These are phyloP conservation scores for Lepiota venenata DNA, from an alignment of 768 basidiomycete genomes.

Conservation along the genomic window DNA sequence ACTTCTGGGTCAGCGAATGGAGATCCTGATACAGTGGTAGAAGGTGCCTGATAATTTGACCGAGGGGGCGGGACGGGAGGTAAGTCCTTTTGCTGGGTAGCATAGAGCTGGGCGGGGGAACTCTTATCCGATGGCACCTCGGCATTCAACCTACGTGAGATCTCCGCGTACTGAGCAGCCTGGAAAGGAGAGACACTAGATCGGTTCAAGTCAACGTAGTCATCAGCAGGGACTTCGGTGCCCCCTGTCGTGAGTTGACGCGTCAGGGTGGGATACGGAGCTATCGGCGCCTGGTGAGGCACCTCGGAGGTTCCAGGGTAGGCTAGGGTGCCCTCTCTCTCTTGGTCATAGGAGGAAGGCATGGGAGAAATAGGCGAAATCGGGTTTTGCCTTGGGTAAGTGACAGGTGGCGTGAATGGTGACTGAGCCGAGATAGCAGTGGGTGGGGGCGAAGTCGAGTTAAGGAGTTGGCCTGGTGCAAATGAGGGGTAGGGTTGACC, in stretches of 20 bases:
- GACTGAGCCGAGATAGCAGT: slow-evolving; percentile 16
- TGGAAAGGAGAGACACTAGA: slow-evolving; percentile 75
- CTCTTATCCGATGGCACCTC: slow-evolving; percentile 29
- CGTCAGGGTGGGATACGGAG: slow-evolving; percentile 18
- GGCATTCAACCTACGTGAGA: slow-evolving; percentile 52
- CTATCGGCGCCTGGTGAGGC: slow-evolving; percentile 20
- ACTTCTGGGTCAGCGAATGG: background rate
- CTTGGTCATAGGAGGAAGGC: slow-evolving; percentile 13
- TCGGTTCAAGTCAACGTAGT: slow-evolving; percentile 64
- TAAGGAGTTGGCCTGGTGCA: slow-evolving; percentile 31
- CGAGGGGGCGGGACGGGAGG: slow-evolving; percentile 23
- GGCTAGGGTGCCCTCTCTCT: slow-evolving; percentile 18
- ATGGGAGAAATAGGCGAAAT: slow-evolving; percentile 13
- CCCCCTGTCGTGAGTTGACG: slow-evolving; percentile 12
- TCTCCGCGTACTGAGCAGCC: slow-evolving; percentile 71
- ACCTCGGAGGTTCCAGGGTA: slow-evolving; percentile 9
- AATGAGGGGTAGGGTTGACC: slow-evolving; percentile 26
- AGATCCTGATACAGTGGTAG: background rate
- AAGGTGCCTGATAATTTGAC: background rate
- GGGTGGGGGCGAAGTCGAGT: slow-evolving; percentile 25
- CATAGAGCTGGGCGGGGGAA: slow-evolving; percentile 9
- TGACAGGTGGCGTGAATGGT: slow-evolving; percentile 30
- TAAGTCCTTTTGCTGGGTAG: slow-evolving; percentile 20
- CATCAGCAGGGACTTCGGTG: slow-evolving; percentile 25
- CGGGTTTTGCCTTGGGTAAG: slow-evolving; percentile 13